phyloP scores from a whole-genome alignment of 2,329 filamentous ascomycete species.

The Penicillium italicum region DNA sequence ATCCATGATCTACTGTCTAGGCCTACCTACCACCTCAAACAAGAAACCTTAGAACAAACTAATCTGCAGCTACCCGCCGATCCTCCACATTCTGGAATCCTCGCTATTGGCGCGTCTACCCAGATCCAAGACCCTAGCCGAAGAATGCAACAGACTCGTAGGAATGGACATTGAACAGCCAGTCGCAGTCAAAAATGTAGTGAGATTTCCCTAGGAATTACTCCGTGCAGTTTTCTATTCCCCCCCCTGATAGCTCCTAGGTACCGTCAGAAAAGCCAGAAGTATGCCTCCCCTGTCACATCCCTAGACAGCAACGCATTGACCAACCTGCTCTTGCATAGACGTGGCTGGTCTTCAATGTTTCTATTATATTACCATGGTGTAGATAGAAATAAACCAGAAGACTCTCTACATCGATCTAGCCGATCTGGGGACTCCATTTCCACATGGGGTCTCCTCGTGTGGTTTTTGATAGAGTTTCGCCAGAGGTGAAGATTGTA shows the following conservation, averaged over 20 bases:
- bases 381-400: background rate
- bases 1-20: background rate
- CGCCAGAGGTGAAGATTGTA: background rate
- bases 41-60: background rate
- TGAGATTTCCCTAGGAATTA: no score
- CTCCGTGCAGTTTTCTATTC: background rate
- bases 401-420: background rate
- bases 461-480: background rate
- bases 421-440: background rate
- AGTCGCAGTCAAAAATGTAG: background rate
- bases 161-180: background rate
- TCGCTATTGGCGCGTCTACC: conserved; percentile 1
- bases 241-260: background rate
- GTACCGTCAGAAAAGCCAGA: background rate
- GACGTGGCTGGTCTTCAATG: no score
- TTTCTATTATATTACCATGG: background rate
- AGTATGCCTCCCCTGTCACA: background rate
- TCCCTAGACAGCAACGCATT: background rate
- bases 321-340: background rate
- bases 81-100: background rate
- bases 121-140: background rate
- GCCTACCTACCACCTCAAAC: no score
- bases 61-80: background rate
- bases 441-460: background rate
- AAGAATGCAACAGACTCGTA: background rate